A percentile compares a stretch with the other conserved stretches of the same genome.
Conservation (phyloP, 2,329 filamentous ascomycete genomes). For the Neonectria hederae region DNA sequence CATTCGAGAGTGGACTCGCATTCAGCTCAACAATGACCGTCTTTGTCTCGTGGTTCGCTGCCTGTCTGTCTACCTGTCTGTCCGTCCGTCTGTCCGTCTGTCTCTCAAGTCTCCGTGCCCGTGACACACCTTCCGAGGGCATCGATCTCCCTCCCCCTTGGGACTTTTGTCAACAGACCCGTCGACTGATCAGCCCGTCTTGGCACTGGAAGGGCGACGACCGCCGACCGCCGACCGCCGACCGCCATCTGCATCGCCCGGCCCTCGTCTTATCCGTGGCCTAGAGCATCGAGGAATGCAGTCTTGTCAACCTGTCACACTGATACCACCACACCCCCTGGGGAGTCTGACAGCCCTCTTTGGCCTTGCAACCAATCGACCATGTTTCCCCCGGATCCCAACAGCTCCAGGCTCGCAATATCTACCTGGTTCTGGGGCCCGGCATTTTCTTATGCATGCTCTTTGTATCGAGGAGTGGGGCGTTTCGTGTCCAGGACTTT, state of each 20-base stretch:
- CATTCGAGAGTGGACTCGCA: too few species aligned
- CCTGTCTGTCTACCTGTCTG: too few species aligned
- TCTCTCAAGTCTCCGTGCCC: too few species aligned
- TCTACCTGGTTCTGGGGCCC: conserved; percentile 33
- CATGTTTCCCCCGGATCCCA: conserved; percentile 26
- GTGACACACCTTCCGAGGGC: neutral
- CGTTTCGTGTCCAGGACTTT: too few species aligned
- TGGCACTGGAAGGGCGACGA: conserved; percentile 9
- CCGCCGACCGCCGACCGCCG: neutral
- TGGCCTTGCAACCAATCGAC: conserved; percentile 28
- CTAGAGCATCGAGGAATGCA: conserved; percentile 27
- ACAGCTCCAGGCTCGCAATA: conserved; percentile 30
- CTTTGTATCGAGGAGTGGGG: neutral
- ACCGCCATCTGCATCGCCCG: conserved; percentile 13
- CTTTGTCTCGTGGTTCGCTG: neutral
- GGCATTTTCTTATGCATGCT: conserved; percentile 10
- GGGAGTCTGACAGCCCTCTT: conserved; percentile 18
- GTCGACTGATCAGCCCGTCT: conserved; percentile 14
- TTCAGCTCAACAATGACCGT: neutral
- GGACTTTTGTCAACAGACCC: conserved; percentile 20
- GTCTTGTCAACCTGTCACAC: conserved; percentile 30
- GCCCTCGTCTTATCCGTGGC: conserved; percentile 24
- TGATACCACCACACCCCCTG: conserved; percentile 30
- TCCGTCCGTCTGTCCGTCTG: too few species aligned
- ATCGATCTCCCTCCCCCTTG: neutral